Evolutionary conservation across 2,329 filamentous ascomycete species (phyloP).

Genomic region (Shiraia bambusicola): DNA sequence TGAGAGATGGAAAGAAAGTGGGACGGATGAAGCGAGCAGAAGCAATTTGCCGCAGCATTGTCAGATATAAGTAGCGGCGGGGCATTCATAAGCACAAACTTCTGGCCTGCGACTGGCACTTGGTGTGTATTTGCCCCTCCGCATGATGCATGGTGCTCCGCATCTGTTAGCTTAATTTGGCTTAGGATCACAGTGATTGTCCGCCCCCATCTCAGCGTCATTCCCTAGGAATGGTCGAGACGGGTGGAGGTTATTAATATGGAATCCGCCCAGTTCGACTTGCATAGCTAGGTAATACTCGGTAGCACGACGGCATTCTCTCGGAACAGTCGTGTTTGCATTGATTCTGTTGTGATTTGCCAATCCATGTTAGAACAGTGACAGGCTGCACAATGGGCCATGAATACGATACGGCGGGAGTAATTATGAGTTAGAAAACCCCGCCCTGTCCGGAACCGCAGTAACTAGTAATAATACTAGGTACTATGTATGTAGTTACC

Average conservation of each 20-base stretch:
- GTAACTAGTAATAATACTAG: no score
- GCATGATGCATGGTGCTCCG: slow-evolving; percentile 20
- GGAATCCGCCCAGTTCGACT: no score
- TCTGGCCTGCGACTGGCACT: slow-evolving; percentile 22
- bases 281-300: no score
- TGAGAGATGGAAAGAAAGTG: slow-evolving; percentile 9
- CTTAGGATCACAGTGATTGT: slow-evolving; percentile 10
- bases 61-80: slow-evolving; percentile 26
- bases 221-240: neutral
- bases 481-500: no score
- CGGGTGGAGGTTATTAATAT: no score
- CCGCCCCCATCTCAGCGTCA: slow-evolving; percentile 13
- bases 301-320: no score
- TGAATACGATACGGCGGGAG: no score
- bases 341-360: no score
- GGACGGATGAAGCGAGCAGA: slow-evolving; percentile 7
- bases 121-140: slow-evolving; percentile 28
- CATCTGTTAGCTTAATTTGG: slow-evolving; percentile 23
- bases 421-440: no score
- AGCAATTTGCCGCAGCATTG: slow-evolving; percentile 8
- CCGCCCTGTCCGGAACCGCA: slow-evolving; percentile 18
- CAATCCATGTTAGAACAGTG: no score
- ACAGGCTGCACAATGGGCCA: slow-evolving; percentile 6
- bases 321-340: no score
- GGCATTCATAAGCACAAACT: slow-evolving; percentile 32